These are phyloP conservation scores for Escovopsis sp. DNA, from an alignment of 2,329 filamentous ascomycete genomes.

Conservation along the genomic window DNA sequence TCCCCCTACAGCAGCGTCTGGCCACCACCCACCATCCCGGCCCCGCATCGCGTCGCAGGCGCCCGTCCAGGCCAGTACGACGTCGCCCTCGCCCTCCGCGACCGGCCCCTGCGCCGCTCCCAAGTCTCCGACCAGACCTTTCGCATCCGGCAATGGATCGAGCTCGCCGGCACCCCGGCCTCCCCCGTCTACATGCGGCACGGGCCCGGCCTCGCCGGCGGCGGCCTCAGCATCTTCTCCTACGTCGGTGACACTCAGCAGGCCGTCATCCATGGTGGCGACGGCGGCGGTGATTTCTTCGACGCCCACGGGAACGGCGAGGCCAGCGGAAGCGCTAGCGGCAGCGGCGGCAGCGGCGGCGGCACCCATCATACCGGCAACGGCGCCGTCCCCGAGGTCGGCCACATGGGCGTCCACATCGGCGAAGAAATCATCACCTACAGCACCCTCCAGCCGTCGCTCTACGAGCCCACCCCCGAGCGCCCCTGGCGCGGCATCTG, in stretches of 20 bases:
- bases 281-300: conserved; percentile 1
- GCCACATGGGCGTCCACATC: conserved; percentile 28
- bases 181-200: conserved; percentile 1
- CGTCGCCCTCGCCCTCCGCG: conserved; percentile 12
- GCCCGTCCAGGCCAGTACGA: conserved; percentile 12
- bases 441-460: conserved; percentile 51
- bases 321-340: too few species aligned
- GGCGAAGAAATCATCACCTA: conserved; percentile 46
- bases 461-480: conserved; percentile 66
- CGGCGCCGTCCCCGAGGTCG: background rate
- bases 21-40: conserved; percentile 60
- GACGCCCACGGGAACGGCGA: too few species aligned
- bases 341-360: too few species aligned
- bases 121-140: conserved; percentile 59
- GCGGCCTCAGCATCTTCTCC: background rate
- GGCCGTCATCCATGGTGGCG: too few species aligned
- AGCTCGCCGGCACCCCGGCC: conserved; percentile 32
- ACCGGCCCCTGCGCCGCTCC: conserved; percentile 30
- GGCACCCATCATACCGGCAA: too few species aligned
- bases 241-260: too few species aligned
- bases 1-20: conserved; percentile 46
- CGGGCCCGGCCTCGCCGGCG: conserved; percentile 7
- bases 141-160: conserved; percentile 60
- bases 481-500: conserved; percentile 86
- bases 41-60: conserved; percentile 34